phyloP scores from a whole-genome alignment of 1,284 basidiomycete species.

The Rhizoctonia solani region DNA sequence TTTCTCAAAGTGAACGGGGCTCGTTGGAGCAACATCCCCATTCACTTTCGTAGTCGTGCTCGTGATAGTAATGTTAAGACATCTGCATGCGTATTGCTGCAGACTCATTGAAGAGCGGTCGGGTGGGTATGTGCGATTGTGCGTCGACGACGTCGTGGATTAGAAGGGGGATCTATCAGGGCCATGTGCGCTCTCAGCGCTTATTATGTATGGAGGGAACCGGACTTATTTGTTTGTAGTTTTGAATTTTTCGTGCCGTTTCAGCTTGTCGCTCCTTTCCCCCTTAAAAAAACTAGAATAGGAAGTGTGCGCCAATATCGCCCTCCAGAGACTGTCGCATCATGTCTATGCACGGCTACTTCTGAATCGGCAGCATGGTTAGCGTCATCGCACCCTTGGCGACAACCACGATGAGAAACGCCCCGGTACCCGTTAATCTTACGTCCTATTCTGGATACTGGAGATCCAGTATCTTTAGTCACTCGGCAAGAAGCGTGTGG shows the following conservation, averaged over 20 bases:
- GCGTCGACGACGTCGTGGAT: constrained; percentile 4
- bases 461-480: not conserved
- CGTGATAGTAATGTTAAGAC: constrained; percentile 38
- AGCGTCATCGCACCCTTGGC: constrained; percentile 20
- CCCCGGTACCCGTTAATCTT: not conserved
- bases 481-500: not conserved
- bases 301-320: not conserved
- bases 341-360: not conserved
- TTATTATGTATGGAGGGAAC: constrained; percentile 18
- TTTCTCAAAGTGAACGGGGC: constrained; percentile 54
- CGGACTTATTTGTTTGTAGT: constrained; percentile 25
- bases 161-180: constrained; percentile 17
- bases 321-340: not conserved
- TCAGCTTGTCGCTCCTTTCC: constrained; percentile 8
- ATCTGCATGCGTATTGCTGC: constrained; percentile 39
- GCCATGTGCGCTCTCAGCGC: constrained; percentile 24
- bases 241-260: constrained; percentile 23
- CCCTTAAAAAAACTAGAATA: not conserved
- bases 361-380: not conserved
- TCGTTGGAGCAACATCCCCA: constrained; percentile 38
- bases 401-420: not conserved
- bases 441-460: no score
- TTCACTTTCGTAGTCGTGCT: not conserved
- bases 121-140: not conserved
- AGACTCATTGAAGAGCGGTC: constrained; percentile 14